These are phyloP conservation scores for Sechiopsis laciniata DNA, from an alignment of 306 rosid species.

Conservation along the genomic window DNA sequence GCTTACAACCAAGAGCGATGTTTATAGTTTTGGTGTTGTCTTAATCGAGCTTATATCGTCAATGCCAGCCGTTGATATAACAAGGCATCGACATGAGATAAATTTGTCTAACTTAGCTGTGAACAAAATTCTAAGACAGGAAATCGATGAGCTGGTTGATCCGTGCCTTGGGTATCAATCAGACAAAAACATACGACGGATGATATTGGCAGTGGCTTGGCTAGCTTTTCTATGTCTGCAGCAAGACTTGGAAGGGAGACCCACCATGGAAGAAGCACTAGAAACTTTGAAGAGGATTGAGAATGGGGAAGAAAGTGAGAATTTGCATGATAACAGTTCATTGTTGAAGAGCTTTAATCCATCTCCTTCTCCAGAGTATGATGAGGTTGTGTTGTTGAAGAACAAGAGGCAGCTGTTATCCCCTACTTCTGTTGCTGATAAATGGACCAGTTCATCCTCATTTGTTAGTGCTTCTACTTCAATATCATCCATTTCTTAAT, in stretches of 20 bases:
- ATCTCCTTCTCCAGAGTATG: slow-evolving; percentile 36
- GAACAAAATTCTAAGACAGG: slow-evolving; percentile 37
- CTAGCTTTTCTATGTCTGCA: slow-evolving; percentile 66
- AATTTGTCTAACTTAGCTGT: slow-evolving; percentile 47
- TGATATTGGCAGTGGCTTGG: slow-evolving; percentile 45
- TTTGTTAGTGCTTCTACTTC: slow-evolving; percentile 32
- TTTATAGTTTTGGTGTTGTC: slow-evolving; percentile 67
- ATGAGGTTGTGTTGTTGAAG: slow-evolving; percentile 29
- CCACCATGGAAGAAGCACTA: slow-evolving; percentile 57
- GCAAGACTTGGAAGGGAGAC: slow-evolving; percentile 57
- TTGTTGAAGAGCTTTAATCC: slow-evolving; percentile 7
- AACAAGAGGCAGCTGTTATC: slow-evolving; percentile 28
- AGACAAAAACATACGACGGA: slow-evolving; percentile 36
- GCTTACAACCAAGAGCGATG: slow-evolving; percentile 70
- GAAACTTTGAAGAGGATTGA: slow-evolving; percentile 37
- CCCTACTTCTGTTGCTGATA: slow-evolving; percentile 36
- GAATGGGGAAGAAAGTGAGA: slow-evolving; percentile 28
- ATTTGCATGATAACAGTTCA: slow-evolving; percentile 16
- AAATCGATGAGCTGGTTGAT: slow-evolving; percentile 45
- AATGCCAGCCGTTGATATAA: slow-evolving; percentile 51
- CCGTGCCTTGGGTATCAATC: slow-evolving; percentile 47
- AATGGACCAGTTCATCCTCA: slow-evolving; percentile 37
- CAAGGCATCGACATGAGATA: slow-evolving; percentile 53
- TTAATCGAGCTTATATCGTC: slow-evolving; percentile 65
- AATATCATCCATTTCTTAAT: slow-evolving; percentile 1